Percentiles rank a stretch among this genome's conserved stretches.
phyloP scores from a whole-genome alignment of 805 yeast genomes.

The Candida methanosorbosa region DNA sequence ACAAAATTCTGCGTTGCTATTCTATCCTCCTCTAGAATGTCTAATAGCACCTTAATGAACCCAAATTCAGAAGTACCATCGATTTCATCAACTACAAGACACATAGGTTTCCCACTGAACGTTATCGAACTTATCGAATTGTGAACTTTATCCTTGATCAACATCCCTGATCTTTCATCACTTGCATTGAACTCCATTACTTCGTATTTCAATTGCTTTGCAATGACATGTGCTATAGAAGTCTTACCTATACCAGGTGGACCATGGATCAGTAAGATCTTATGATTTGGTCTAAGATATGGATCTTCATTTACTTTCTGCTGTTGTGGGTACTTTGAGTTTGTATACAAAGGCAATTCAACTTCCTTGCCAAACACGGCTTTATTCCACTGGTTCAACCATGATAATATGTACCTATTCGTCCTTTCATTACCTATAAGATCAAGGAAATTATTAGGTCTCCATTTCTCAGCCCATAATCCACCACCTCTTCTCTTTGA shows the following conservation, averaged over 20 bases:
- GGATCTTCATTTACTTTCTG: constrained; percentile 30
- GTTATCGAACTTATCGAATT: constrained; percentile 62
- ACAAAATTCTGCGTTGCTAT: constrained; percentile 33
- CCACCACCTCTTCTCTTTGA: constrained; percentile 1
- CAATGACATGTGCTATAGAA: constrained; percentile 75
- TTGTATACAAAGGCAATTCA: no score
- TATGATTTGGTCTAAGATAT: constrained; percentile 49
- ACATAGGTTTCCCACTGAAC: constrained; percentile 65
- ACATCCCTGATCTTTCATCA: constrained; percentile 57
- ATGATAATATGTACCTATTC: constrained; percentile 48
- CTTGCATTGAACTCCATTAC: constrained; percentile 82
- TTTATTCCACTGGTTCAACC: constrained; percentile 64
- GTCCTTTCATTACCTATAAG: constrained; percentile 61
- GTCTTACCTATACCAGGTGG: constrained; percentile 95
- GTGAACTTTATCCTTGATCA: constrained; percentile 44
- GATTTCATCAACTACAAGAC: constrained; percentile 82
- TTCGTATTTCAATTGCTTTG: constrained; percentile 73
- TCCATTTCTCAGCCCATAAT: constrained; percentile 57
- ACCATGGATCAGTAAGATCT: constrained; percentile 72
- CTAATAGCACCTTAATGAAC: constrained; percentile 48
- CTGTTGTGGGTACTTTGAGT: constrained; percentile 5
- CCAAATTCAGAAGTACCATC: constrained; percentile 72
- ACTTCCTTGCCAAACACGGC: constrained; percentile 38
- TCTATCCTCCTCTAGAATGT: constrained; percentile 50
- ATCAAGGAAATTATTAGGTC: constrained; percentile 57